Conservation (phyloP, 1,284 basidiomycete species). For the Moesziomyces sp. region DNA sequence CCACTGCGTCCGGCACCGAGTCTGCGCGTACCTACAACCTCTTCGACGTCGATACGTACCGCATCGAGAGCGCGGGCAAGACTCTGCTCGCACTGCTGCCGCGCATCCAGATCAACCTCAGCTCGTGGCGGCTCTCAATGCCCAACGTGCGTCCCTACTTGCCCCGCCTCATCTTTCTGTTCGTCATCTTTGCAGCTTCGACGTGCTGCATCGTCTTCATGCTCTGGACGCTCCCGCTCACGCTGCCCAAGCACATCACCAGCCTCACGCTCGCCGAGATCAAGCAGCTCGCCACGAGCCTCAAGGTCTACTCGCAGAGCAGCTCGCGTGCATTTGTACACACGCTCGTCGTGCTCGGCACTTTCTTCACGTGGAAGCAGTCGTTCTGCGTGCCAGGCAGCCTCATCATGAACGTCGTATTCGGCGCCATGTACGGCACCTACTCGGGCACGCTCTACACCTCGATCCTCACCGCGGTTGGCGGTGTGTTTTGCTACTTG, state of each 20-base stretch:
- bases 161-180: slow-evolving; percentile 52
- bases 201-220: slow-evolving; percentile 57
- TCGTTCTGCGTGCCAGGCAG: slow-evolving; percentile 64
- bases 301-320: slow-evolving; percentile 58
- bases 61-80: slow-evolving; percentile 24
- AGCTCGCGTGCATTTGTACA: slow-evolving; percentile 49
- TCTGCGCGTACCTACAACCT: slow-evolving; percentile 20
- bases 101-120: slow-evolving; percentile 43
- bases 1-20: slow-evolving; percentile 16
- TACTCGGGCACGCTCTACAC: slow-evolving; percentile 61
- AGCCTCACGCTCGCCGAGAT: slow-evolving; percentile 63
- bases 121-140: slow-evolving; percentile 37
- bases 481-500: slow-evolving; percentile 64
- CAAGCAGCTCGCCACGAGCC: slow-evolving; percentile 54
- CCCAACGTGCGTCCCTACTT: slow-evolving; percentile 55
- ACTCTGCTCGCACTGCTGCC: slow-evolving; percentile 22
- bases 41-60: slow-evolving; percentile 39
- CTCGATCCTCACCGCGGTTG: slow-evolving; percentile 60
- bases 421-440: slow-evolving; percentile 66
- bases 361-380: slow-evolving; percentile 67
- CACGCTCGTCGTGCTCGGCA: slow-evolving; percentile 57
- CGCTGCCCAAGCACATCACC: slow-evolving; percentile 61
- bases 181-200: slow-evolving; percentile 53
- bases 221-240: slow-evolving; percentile 62
- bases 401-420: slow-evolving; percentile 66